Conservation (phyloP, 2,329 filamentous ascomycete genomes). For the Incumbomyces lentus region DNA sequence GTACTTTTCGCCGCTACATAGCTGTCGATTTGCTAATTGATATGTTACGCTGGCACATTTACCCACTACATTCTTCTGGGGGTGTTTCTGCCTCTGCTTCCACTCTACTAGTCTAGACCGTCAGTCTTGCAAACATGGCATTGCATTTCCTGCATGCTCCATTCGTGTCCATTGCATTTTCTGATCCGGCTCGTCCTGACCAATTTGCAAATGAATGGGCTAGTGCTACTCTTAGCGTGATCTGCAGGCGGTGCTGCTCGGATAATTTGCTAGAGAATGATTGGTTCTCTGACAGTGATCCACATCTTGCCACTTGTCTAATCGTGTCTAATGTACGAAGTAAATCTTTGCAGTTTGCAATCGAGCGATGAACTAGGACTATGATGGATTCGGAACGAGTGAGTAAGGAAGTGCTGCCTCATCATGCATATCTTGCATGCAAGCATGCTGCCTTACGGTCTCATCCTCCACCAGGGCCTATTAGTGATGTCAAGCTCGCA, state of each 20-base stretch:
- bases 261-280: neutral
- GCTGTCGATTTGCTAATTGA: no score
- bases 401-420: neutral
- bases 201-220: neutral
- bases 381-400: neutral
- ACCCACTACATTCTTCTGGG: no score
- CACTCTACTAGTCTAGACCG: no score
- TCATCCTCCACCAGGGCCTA: neutral
- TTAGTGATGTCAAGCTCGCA: neutral
- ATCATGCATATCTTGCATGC: neutral
- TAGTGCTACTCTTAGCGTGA: neutral
- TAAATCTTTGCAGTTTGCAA: conserved; percentile 3
- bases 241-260: neutral
- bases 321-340: no score
- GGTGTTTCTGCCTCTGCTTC: no score
- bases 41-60: no score
- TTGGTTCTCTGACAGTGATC: neutral
- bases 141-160: no score
- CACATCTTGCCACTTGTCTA: no score
- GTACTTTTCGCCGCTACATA: no score
- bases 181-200: neutral
- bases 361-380: neutral
- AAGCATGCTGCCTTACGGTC: neutral
- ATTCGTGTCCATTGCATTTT: neutral
- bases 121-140: no score